Conservation (phyloP, 257 asterid genomes). For the Eucommia ulmoides region DNA sequence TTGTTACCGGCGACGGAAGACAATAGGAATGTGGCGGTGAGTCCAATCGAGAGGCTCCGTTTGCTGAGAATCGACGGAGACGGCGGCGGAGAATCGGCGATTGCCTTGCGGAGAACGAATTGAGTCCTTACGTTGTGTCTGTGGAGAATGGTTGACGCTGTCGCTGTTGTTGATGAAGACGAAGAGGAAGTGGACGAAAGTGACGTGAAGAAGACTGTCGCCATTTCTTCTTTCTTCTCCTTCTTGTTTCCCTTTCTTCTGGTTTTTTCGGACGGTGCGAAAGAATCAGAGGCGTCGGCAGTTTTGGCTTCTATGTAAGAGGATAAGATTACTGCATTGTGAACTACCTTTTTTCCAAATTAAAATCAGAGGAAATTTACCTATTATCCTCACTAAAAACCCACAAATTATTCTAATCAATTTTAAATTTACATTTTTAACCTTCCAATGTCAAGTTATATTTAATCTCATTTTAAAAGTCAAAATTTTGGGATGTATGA, state of each 20-base stretch:
- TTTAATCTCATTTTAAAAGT: no score
- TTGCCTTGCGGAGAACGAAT: constrained; percentile 32
- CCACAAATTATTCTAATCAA: no score
- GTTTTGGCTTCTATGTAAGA: constrained; percentile 21
- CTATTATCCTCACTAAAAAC: no score
- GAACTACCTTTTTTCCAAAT: no score
- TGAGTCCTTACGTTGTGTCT: constrained; percentile 15
- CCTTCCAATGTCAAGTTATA: no score
- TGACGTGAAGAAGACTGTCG: constrained; percentile 48
- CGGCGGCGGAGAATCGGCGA: constrained; percentile 12
- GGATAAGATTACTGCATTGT: constrained; percentile 88
- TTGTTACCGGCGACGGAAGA: constrained; percentile 21
- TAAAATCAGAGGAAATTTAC: no score
- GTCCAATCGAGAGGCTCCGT: constrained; percentile 35
- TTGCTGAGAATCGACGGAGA: constrained; percentile 18
- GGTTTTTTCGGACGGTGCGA: constrained; percentile 26
- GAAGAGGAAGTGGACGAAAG: constrained; percentile 22
- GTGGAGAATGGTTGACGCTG: not conserved
- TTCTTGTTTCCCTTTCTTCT: not conserved
- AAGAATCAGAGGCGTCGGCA: constrained; percentile 31
- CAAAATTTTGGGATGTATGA: no score
- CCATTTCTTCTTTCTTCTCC: constrained; percentile 26
- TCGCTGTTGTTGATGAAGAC: not conserved
- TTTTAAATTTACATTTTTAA: no score
- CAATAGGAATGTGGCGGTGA: constrained; percentile 29